phyloP scores from a whole-genome alignment of 2,329 filamentous ascomycete species.

The Rutstroemia sp. region DNA sequence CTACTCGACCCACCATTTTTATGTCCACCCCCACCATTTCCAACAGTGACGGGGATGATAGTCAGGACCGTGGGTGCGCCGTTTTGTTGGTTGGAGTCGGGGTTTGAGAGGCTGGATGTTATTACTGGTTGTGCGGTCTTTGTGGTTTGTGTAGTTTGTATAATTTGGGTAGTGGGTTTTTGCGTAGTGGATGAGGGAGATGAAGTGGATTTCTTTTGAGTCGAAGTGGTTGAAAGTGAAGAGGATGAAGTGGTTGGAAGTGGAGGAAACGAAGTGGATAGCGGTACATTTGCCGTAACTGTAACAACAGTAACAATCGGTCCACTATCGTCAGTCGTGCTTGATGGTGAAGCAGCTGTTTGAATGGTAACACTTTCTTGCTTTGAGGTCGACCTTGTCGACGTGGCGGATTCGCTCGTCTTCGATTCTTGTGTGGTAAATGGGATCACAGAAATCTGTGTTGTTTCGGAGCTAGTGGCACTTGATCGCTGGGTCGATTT shows the following conservation, averaged over 20 bases:
- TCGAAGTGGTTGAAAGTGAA: too few relatives aligned
- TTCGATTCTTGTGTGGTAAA: background rate
- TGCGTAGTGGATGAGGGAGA: background rate
- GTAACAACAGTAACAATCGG: too few relatives aligned
- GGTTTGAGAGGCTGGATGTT: background rate
- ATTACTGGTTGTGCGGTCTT: background rate
- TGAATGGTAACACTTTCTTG: background rate
- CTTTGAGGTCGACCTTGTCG: background rate
- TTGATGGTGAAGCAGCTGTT: background rate
- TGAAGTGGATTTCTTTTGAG: too few relatives aligned
- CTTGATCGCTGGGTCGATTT: too few relatives aligned
- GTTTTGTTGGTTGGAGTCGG: background rate
- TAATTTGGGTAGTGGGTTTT: background rate
- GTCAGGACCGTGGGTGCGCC: background rate
- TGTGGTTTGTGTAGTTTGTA: background rate
- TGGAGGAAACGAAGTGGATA: too few relatives aligned
- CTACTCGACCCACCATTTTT: background rate
- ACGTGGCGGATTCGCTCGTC: background rate
- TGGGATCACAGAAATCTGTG: background rate
- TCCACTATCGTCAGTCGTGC: too few relatives aligned
- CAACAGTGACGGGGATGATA: background rate
- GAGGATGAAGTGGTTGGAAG: too few relatives aligned
- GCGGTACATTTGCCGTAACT: too few relatives aligned
- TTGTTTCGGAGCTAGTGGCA: too few relatives aligned
- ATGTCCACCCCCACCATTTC: background rate